These are phyloP conservation scores for Thelephora terrestris DNA, from an alignment of 1,284 basidiomycete genomes.

Conservation along the genomic window DNA sequence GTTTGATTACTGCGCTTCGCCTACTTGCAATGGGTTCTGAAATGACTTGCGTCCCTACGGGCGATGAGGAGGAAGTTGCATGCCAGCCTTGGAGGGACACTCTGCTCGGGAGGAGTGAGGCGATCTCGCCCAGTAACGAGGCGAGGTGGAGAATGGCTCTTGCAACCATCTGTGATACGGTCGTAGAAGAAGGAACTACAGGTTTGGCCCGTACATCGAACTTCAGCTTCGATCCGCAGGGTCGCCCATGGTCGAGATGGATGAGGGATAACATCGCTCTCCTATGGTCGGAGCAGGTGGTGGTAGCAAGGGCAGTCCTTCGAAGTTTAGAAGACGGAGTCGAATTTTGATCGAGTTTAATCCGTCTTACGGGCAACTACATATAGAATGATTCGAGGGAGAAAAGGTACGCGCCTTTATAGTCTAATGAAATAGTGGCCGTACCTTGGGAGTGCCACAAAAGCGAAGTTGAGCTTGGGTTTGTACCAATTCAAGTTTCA, in stretches of 20 bases:
- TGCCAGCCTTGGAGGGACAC: constrained; percentile 48
- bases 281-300: constrained; percentile 40
- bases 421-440: no score
- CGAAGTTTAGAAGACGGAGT: constrained; percentile 18
- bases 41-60: background rate
- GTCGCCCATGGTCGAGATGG: constrained; percentile 22
- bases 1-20: constrained; percentile 61
- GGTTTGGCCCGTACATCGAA: constrained; percentile 6
- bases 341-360: constrained; percentile 12
- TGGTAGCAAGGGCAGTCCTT: constrained; percentile 40
- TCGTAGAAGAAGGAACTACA: constrained; percentile 23
- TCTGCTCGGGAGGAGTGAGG: constrained; percentile 31
- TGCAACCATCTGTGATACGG: constrained; percentile 25
- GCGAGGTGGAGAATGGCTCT: constrained; percentile 25
- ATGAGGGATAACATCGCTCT: constrained; percentile 22
- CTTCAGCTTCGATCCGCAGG: background rate
- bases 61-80: constrained; percentile 11
- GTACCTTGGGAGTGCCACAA: no score
- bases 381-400: no score
- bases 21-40: constrained; percentile 37
- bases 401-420: no score
- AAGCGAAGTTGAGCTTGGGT: no score
- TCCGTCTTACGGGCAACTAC: no score
- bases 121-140: constrained; percentile 41
- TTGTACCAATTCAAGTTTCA: no score